These are phyloP conservation scores for Alnus rubra DNA, from an alignment of 306 rosid genomes.

Conservation along the genomic window DNA sequence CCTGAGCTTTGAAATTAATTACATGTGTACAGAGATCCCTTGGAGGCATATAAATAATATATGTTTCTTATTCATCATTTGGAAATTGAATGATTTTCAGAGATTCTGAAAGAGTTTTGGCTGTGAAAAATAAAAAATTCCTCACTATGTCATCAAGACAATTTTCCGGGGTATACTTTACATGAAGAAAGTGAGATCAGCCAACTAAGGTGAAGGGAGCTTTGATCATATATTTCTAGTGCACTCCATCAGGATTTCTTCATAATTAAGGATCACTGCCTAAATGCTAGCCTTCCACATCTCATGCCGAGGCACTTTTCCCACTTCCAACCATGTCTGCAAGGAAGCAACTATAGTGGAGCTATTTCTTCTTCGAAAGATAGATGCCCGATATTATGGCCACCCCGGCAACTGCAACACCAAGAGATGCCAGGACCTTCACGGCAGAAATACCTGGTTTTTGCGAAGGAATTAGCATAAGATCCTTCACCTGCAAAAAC, in stretches of 20 bases:
- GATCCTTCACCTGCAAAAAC: slow-evolving; percentile 68
- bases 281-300: neutral
- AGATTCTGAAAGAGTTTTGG: neutral
- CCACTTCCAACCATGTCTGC: neutral
- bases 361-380: slow-evolving; percentile 62
- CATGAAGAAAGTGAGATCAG: neutral
- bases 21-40: neutral
- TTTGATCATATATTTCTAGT: neutral
- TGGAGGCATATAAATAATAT: neutral
- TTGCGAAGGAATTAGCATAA: slow-evolving; percentile 59
- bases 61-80: neutral
- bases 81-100: neutral
- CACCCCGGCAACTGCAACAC: slow-evolving; percentile 66
- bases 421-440: slow-evolving; percentile 48
- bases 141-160: neutral
- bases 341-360: neutral
- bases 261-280: neutral
- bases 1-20: neutral
- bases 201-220: neutral
- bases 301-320: neutral
- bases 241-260: neutral
- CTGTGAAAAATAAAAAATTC: neutral
- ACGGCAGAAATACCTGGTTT: slow-evolving; percentile 37
- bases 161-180: neutral
- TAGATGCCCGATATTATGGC: slow-evolving; percentile 82